Base-by-base conservation (phyloP, 2,329 filamentous ascomycete genomes). In the Colletotrichum sp. region DNA sequence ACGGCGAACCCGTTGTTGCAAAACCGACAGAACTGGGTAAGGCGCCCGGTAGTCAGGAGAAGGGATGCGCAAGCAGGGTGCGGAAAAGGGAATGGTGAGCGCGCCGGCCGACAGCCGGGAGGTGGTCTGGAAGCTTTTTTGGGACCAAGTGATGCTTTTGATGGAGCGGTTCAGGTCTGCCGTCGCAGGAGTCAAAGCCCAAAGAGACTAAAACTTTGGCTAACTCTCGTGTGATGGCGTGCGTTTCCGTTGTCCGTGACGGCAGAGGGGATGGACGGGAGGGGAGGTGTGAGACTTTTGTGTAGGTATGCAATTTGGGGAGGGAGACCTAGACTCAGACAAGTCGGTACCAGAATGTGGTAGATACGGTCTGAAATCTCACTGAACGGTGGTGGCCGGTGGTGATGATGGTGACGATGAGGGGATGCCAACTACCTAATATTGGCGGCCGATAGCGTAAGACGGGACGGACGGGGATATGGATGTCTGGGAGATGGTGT, bases 401-500 rank as follows among this genome's bases (percentile, higher is more conserved):
- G 72, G 39, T 57, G 49, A 8, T 32, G 57, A 13, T 52, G 52
- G 36, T 52, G 72, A 21, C 68, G 21, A 49, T 59, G 65, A 66
- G 69, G 39, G 72, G 52, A 68, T 62, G 59, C 59, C 67, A 18
- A 74, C 66, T 70, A 60, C 72, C 72, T 63, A 68, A 72, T 68
- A 59, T 44, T 72, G 57, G 64, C 44, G 57, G 64, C 49, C 32
- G 70, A 76, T 73, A 76, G 73, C 70, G 64, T 68, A 68, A 76
- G 73, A 73, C 70, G 70, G 70, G 74, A 76, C 55, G 59, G 74
- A 76, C 70, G 70, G 74, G 74, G 57, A 44, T 73, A 63, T 34
- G 70, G 65, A 69, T 76, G 74, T 69, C 44, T 73, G 74, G 71
- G 70, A 76, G 73, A 73, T 69, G 59, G 70, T 70, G 74, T 76